These are phyloP conservation scores for Metarhizium robertsii DNA, from an alignment of 2,329 filamentous ascomycete species.

Conservation along the genomic window DNA sequence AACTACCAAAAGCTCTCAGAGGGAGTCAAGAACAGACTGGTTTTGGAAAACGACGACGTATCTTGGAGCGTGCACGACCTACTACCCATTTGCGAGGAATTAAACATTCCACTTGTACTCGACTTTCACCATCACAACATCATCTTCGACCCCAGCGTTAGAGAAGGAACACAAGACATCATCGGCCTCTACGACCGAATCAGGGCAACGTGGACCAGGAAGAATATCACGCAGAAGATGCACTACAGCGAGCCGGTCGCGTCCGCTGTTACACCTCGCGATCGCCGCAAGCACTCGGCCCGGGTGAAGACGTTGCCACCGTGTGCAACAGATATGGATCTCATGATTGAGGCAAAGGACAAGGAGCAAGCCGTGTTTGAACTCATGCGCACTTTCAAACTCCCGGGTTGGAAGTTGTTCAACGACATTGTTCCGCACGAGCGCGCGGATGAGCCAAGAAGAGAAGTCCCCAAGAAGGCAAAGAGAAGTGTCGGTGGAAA, in stretches of 20 bases:
- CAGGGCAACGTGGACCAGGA: constrained; percentile 71
- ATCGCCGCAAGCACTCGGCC: constrained; percentile 77
- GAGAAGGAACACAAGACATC: constrained; percentile 81
- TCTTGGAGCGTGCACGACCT: constrained; percentile 88
- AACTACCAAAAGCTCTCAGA: constrained; percentile 62
- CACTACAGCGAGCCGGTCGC: constrained; percentile 74
- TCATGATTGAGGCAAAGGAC: constrained; percentile 99
- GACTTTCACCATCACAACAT: constrained; percentile 98
- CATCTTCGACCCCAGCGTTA: constrained; percentile 63
- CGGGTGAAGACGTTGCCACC: constrained; percentile 74
- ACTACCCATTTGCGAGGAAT: constrained; percentile 79
- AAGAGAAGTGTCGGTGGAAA: constrained; percentile 29
- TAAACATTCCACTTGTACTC: constrained; percentile 87
- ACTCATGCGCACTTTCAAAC: constrained; percentile 77
- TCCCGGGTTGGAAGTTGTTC: constrained; percentile 69
- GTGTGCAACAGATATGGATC: constrained; percentile 72
- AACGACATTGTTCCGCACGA: constrained; percentile 71
- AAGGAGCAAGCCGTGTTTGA: constrained; percentile 97
- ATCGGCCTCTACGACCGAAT: constrained; percentile 67
- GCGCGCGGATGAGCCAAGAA: constrained; percentile 61
- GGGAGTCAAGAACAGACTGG: constrained; percentile 68
- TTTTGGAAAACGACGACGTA: constrained; percentile 92
- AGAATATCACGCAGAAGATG: constrained; percentile 88
- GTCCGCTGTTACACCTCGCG: constrained; percentile 60
- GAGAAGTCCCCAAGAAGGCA: constrained; percentile 28